These are phyloP conservation scores for Melocanna baccifera DNA, from an alignment of 176 grass and related monocot species.

Conservation along the genomic window DNA sequence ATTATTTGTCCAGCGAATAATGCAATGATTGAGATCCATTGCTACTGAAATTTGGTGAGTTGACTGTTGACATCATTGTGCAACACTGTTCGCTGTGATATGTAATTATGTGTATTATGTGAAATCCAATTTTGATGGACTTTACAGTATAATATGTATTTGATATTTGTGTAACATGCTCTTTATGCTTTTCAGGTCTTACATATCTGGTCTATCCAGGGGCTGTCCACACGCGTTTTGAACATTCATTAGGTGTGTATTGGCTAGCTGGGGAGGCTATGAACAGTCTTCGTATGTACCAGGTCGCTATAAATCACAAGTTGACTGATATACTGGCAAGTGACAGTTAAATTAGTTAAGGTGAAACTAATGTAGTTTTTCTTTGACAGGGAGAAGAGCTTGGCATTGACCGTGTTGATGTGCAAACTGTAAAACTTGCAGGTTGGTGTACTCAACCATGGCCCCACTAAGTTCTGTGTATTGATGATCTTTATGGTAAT, in stretches of 20 bases:
- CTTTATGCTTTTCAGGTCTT: constrained; percentile 57
- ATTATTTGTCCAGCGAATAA: not conserved
- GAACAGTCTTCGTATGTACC: constrained; percentile 52
- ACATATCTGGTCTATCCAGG: constrained; percentile 91
- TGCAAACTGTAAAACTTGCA: constrained; percentile 88
- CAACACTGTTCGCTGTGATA: not conserved
- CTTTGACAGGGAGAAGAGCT: constrained; percentile 65
- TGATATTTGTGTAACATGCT: constrained; percentile 5
- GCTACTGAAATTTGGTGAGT: not conserved
- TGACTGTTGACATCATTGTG: not conserved
- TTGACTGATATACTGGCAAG: constrained; percentile 7
- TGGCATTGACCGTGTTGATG: constrained; percentile 65
- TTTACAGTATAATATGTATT: not conserved
- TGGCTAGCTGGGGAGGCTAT: constrained; percentile 63
- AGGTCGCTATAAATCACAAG: constrained; percentile 39
- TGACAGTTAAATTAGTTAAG: not conserved
- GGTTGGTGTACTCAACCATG: constrained; percentile 40
- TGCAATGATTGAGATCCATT: not conserved
- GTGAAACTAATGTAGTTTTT: constrained; percentile 1
- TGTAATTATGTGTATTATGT: not conserved
- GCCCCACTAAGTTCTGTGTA: not conserved
- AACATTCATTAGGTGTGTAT: constrained; percentile 95
- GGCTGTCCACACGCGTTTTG: constrained; percentile 81
- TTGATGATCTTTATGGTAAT: constrained; percentile 20
- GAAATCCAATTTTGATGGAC: not conserved